These are phyloP conservation scores for Stephanodiscus triporus DNA, from an alignment of 108 stramenopile genomes.

Conservation along the genomic window DNA sequence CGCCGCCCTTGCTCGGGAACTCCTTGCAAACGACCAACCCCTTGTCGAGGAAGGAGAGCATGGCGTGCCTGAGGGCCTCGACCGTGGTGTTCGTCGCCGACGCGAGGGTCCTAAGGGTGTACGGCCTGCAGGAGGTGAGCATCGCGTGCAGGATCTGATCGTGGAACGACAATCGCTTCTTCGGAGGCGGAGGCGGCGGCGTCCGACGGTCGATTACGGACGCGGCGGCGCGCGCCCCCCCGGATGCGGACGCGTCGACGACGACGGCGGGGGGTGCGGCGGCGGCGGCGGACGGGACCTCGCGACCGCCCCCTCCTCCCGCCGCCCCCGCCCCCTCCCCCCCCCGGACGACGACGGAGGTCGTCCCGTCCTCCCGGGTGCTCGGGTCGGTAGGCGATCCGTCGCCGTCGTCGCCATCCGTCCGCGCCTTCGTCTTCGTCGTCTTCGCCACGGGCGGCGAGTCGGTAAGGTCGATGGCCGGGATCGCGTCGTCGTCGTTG, in stretches of 20 bases:
- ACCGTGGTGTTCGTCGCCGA: conserved; percentile 64
- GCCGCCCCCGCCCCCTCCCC: background rate
- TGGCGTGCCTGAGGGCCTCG: conserved; percentile 60
- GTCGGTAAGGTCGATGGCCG: conserved; percentile 7
- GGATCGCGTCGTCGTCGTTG: background rate
- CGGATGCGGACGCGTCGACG: too few species aligned
- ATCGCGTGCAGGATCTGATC: conserved; percentile 70
- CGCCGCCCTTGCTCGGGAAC: conserved; percentile 50
- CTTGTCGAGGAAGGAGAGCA: conserved; percentile 76
- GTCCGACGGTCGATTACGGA: too few species aligned
- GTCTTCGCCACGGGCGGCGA: background rate
- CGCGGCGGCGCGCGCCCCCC: too few species aligned
- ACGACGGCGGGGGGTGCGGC: too few species aligned
- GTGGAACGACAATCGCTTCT: conserved; percentile 72
- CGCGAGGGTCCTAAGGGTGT: conserved; percentile 70
- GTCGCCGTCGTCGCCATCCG: background rate
- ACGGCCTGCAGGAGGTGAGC: conserved; percentile 71
- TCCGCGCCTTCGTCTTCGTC: background rate
- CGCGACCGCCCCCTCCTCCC: background rate
- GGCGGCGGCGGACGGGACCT: background rate
- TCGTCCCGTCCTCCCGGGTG: background rate
- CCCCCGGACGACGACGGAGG: background rate
- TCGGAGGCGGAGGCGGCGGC: background rate
- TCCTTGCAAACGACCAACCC: conserved; percentile 67
- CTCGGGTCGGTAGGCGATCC: background rate